Conservation (phyloP, 225 moss, liverwort and hornwort genomes). For the Rhytidiadelphus loreus region DNA sequence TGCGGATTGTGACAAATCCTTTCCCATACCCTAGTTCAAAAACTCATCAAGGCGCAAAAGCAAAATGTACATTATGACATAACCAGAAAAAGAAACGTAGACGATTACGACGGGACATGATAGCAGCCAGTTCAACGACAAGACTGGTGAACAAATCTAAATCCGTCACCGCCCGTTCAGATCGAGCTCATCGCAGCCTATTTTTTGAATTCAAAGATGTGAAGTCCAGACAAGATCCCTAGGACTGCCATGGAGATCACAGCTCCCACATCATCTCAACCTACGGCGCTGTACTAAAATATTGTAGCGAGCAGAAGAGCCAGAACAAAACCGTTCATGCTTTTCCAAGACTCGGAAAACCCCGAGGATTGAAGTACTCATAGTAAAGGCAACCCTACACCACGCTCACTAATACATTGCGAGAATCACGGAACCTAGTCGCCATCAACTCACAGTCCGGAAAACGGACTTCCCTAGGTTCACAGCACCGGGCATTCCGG, state of each 20-base stretch:
- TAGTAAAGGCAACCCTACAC: not conserved
- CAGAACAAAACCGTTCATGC: not conserved
- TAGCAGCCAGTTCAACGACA: not conserved
- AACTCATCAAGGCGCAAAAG: not conserved
- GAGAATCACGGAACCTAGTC: not conserved
- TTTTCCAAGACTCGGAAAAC: not conserved
- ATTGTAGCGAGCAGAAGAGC: not conserved
- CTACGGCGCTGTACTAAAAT: not conserved
- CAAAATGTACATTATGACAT: too few species aligned
- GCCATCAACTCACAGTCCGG: not conserved
- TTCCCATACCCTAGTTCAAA: not conserved
- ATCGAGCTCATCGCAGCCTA: not conserved
- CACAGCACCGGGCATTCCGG: not conserved
- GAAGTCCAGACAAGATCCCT: not conserved
- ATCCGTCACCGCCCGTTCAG: not conserved
- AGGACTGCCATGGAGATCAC: not conserved
- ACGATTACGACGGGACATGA: not conserved
- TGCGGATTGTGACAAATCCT: not conserved
- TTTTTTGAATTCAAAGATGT: not conserved
- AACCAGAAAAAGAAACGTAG: not conserved
- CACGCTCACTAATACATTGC: not conserved
- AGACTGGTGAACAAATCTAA: not conserved
- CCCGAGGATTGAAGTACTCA: not conserved
- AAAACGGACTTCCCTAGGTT: not conserved
- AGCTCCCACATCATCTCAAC: not conserved